A percentile compares a stretch with the other conserved stretches of the same genome.
phyloP scores from a whole-genome alignment of 306 rosid species.

The Ammopiptanthus mongolicus region DNA sequence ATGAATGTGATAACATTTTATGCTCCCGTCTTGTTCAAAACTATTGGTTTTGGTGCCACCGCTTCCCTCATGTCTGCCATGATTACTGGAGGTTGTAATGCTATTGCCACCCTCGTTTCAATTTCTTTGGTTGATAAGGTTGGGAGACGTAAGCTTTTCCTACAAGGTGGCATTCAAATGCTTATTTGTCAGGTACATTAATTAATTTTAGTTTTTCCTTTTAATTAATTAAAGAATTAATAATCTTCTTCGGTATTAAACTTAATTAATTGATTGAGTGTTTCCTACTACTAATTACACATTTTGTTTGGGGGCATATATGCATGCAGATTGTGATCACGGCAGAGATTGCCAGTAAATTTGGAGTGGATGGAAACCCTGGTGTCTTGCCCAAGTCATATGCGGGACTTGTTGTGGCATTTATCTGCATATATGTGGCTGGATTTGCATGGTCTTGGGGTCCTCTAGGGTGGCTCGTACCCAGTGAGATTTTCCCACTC shows the following conservation, averaged over 20 bases:
- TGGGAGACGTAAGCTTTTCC: conserved; percentile 44
- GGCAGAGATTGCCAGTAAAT: conserved; percentile 14
- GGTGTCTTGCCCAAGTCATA: conserved; percentile 32
- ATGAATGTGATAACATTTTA: conserved; percentile 46
- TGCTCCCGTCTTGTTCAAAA: conserved; percentile 54
- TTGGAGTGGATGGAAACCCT: conserved; percentile 36
- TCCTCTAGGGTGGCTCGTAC: conserved; percentile 57
- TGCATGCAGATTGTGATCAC: conserved; percentile 28
- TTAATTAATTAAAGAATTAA: too few relatives aligned
- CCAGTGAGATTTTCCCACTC: conserved; percentile 50
- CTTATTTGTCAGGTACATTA: conserved; percentile 36
- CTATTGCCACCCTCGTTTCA: conserved; percentile 27
- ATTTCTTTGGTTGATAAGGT: conserved; percentile 32
- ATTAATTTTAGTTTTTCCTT: background rate
- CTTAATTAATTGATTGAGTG: too few relatives aligned
- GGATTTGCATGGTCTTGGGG: conserved; percentile 74
- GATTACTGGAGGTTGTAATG: conserved; percentile 33
- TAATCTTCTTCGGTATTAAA: too few relatives aligned
- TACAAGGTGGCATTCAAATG: conserved; percentile 49
- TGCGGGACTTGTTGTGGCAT: conserved; percentile 17
- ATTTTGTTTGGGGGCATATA: background rate
- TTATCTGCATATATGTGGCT: conserved; percentile 30
- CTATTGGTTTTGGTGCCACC: conserved; percentile 41
- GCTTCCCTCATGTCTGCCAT: conserved; percentile 46
- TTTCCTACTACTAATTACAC: too few relatives aligned